phyloP scores from a whole-genome alignment of 257 asterid species.

The Scutellaria baicalensis region DNA sequence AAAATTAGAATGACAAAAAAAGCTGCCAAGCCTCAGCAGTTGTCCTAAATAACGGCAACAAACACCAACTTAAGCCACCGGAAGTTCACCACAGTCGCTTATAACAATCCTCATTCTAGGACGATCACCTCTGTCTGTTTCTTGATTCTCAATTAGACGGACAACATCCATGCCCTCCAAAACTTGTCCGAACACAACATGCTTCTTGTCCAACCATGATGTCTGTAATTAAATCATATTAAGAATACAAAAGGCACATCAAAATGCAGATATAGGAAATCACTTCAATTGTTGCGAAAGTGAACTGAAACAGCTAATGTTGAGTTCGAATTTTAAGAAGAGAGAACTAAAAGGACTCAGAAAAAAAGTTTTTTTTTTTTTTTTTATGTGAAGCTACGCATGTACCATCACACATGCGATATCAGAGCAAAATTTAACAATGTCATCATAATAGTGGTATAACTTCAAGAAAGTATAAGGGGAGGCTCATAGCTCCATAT shows the following conservation, averaged over 20 bases:
- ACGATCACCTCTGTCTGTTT: slow-evolving; percentile 93
- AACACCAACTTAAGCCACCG: slow-evolving; percentile 36
- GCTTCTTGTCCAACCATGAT: slow-evolving; percentile 81
- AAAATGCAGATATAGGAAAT: background rate
- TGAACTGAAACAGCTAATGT: background rate
- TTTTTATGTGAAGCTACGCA: background rate
- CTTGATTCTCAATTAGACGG: slow-evolving; percentile 60
- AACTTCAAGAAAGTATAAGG: background rate
- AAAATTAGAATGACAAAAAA: slow-evolving; percentile 13
- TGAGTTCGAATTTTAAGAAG: background rate
- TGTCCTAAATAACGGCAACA: background rate
- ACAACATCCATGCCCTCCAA: slow-evolving; percentile 90
- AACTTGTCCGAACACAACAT: slow-evolving; percentile 96
- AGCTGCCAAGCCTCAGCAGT: background rate
- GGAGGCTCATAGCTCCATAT: too few relatives aligned
- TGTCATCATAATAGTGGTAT: background rate
- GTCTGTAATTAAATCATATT: slow-evolving; percentile 51
- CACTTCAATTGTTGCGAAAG: background rate
- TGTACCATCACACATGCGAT: background rate
- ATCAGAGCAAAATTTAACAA: background rate
- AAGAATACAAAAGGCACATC: background rate
- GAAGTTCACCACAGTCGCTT: slow-evolving; percentile 90
- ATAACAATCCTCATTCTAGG: slow-evolving; percentile 75
- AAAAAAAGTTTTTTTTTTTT: background rate
- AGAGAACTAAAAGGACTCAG: background rate